Evolutionary conservation across 2,329 filamentous ascomycete species (phyloP), one percentile per base, ranked within the genome.

Genomic region (Pseudogymnoascus sp.): DNA sequence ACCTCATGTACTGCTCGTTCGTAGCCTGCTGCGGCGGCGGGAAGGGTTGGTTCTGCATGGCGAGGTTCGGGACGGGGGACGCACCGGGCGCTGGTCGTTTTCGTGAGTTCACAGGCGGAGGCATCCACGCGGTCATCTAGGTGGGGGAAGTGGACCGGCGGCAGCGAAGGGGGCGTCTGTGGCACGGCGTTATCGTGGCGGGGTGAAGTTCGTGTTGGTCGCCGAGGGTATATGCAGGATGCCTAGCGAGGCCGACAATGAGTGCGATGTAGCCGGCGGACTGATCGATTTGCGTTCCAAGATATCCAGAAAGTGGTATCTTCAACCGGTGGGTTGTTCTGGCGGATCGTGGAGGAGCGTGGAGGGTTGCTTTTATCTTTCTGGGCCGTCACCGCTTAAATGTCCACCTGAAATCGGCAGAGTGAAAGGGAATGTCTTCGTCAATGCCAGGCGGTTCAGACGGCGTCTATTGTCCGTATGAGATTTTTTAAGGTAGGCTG

Each of bases 11-110:
- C 73, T 83, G 81, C 60, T 82, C 81, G 74, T 78, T 81, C 41
- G 75, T 80, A 51, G 79, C 72, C 69, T 78, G 77, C 66, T 73
- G 73, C 66, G 75, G 73, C 69, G 76, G 73, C 67, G 80, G 74
- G 60, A 79, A 80, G 64, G 77, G 77, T 16, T 79, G 77, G 66
- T 82, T 79, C 64, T 83, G 82, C 72, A 83, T 76, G 68, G 79
- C 79, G 41, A 80, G 79, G 61, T 79, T 73, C 36, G 85, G 83
- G 21, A 83, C 77, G n/a, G 90, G 88, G 39, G 85, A 82, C 67
- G 87, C 79, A 73, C 88, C 90, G 64, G 90, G 88, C 57, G 90
- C 90, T 69, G 88, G 81, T 75, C 90, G 83, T 79, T 95, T 95
- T 76, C 90, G 78, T 19, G 82, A 75, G 67, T 83, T 84, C 54